Evolutionary conservation across 2,329 filamentous ascomycete genomes (phyloP).

Genomic region (Xylaria multiplex): DNA sequence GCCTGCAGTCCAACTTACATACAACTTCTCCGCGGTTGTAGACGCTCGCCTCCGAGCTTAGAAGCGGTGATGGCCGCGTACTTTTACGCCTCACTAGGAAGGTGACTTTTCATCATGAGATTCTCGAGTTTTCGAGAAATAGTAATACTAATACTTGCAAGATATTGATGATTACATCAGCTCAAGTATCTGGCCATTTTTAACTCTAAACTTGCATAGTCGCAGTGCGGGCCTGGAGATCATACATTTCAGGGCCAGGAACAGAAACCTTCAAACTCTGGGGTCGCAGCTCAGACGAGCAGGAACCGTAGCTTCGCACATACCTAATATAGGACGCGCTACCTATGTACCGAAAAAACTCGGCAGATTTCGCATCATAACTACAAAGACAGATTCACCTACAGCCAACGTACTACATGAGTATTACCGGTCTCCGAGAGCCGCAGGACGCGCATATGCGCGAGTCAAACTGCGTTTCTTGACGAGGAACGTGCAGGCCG

Average conservation of each 20-base stretch:
- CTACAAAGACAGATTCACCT: not conserved
- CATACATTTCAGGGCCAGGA: constrained; percentile 22
- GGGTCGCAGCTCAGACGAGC: constrained; percentile 14
- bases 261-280: constrained; percentile 19
- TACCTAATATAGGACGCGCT: not conserved
- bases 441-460: constrained; percentile 25
- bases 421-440: constrained; percentile 23
- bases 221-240: constrained; percentile 6
- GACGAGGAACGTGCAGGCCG: constrained; percentile 14
- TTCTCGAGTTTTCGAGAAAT: constrained; percentile 11
- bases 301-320: constrained; percentile 2
- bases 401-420: too few relatives aligned
- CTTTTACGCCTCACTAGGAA: not conserved
- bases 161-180: not conserved
- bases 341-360: not conserved
- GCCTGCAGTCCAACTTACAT: constrained; percentile 14
- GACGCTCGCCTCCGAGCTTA: constrained; percentile 23
- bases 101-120: too few relatives aligned
- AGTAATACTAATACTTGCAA: constrained; percentile 1
- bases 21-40: constrained; percentile 21
- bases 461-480: constrained; percentile 9
- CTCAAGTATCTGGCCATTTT: not conserved
- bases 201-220: constrained; percentile 1
- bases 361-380: constrained; percentile 6
- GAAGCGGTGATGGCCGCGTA: constrained; percentile 26